Base-by-base conservation (phyloP, 2,329 filamentous ascomycete species). In the Diaporthe vaccinii region DNA sequence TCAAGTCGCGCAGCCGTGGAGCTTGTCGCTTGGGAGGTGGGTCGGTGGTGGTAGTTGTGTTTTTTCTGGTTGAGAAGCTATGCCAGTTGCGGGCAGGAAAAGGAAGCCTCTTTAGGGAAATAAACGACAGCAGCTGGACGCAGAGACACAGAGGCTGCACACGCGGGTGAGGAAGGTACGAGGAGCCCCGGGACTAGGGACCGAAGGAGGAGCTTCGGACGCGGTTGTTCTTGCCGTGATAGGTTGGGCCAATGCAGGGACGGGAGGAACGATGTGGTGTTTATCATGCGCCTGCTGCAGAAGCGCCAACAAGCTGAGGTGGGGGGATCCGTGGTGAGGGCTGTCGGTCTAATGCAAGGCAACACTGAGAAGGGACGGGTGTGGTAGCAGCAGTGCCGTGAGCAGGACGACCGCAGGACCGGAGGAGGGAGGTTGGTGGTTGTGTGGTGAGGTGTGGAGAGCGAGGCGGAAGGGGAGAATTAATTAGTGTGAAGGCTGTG, bases 201-300 rank as follows among this genome's bases (percentile, higher is more conserved):
- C 61, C 61, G 34, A 14, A 57, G 53, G n/a, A 72, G 71, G 44
- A 55, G 49, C 41, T 49, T 61, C 65, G 72, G 53, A 31, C 58
- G 36, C 34, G 75, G 72, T 72, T 57, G 72, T 61, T 57, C 59
- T 67, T 57, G 75, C 75, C 51, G 75, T 72, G 67, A 69, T 65
- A 61, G 62, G 51, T 59, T n/a, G 68, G 51, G 41, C 25, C 65
- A 58, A 67, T 65, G 59, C 59, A 75, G 74, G 53, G 51, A 69
- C 65, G 28, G 69, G 61, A 72, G 72, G 74, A 67, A 65, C 61
- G 28, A 51, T 70, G 59, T 55, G 51, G 72, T 62, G 34, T 68
- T 57, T 61, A 62, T 58, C 58, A 62, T 65, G 49, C 65, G 49
- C 49, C 34, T 41, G 58, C 34, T 65, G 41, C 53, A 74, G 65